A percentile compares a stretch with the other conserved stretches of the same genome.
These are phyloP conservation scores for Metroxylon sagu DNA, from an alignment of 176 grass and related monocot species.

Conservation along the genomic window DNA sequence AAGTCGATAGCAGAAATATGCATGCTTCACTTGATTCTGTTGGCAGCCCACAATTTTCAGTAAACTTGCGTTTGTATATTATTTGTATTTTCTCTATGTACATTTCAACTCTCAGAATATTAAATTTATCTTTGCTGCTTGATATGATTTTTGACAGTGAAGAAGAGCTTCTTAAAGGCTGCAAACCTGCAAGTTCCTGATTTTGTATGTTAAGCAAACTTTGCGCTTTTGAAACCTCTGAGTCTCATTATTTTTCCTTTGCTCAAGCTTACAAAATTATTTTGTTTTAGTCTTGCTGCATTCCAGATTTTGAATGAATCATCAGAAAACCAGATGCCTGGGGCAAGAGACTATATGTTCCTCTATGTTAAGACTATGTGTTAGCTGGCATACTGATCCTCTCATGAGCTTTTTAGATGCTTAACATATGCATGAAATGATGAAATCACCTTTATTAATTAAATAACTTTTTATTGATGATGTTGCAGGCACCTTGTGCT, in stretches of 20 bases:
- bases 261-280: no score
- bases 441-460: no score
- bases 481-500: no score
- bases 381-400: no score
- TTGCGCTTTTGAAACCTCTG: no score
- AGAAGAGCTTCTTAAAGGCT: constrained; percentile 35
- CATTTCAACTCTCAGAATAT: background rate
- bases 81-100: background rate
- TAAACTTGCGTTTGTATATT: constrained; percentile 40
- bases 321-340: constrained; percentile 28
- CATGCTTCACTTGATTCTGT: constrained; percentile 32
- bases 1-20: constrained; percentile 28
- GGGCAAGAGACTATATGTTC: constrained; percentile 22
- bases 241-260: no score
- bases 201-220: constrained; percentile 41
- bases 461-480: no score
- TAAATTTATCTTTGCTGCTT: background rate
- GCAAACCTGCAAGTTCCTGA: constrained; percentile 27
- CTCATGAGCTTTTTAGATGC: no score
- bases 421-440: no score
- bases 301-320: constrained; percentile 31
- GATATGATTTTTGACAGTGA: constrained; percentile 34
- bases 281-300: no score
- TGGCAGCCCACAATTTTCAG: constrained; percentile 44
- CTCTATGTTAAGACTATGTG: no score